These are phyloP conservation scores for Balansia obtecta DNA, from an alignment of 2,329 filamentous ascomycete genomes.

Conservation along the genomic window DNA sequence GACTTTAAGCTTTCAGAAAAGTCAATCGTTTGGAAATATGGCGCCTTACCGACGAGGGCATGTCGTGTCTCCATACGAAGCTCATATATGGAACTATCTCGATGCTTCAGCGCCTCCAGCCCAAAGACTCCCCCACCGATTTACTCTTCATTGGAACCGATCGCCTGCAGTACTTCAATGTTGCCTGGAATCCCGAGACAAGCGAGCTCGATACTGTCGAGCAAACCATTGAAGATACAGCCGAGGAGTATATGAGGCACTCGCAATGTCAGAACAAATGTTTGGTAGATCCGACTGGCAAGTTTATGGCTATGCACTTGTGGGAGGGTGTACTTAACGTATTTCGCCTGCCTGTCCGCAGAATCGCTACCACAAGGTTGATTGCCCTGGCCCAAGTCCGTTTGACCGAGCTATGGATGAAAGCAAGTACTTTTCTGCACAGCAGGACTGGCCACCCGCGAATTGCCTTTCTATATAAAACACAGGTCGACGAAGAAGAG, in stretches of 20 bases:
- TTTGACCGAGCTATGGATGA: constrained; percentile 47
- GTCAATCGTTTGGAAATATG: constrained; percentile 81
- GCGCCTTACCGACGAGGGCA: constrained; percentile 50
- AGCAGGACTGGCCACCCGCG: constrained; percentile 45
- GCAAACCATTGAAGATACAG: constrained; percentile 37
- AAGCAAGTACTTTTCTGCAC: constrained; percentile 43
- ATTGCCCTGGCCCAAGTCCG: constrained; percentile 42
- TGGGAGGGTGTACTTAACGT: constrained; percentile 49
- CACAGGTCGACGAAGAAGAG: constrained; percentile 36
- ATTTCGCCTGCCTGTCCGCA: constrained; percentile 35
- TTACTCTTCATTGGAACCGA: constrained; percentile 90
- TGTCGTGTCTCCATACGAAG: constrained; percentile 54
- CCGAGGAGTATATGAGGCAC: constrained; percentile 55
- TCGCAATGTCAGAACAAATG: constrained; percentile 74
- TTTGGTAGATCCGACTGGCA: constrained; percentile 67
- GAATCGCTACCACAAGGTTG: constrained; percentile 30
- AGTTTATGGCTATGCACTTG: constrained; percentile 43
- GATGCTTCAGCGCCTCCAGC: constrained; percentile 70
- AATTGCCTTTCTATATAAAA: constrained; percentile 47
- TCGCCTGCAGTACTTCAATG: constrained; percentile 78
- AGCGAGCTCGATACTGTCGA: constrained; percentile 38
- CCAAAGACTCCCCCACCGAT: constrained; percentile 61
- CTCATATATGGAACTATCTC: constrained; percentile 76
- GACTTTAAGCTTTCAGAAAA: constrained; percentile 41
- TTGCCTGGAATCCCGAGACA: constrained; percentile 61